Percentiles rank a stretch among this genome's conserved stretches.
Evolutionary conservation across 805 yeast species (phyloP).

Genomic region (Candida ponderosae): DNA sequence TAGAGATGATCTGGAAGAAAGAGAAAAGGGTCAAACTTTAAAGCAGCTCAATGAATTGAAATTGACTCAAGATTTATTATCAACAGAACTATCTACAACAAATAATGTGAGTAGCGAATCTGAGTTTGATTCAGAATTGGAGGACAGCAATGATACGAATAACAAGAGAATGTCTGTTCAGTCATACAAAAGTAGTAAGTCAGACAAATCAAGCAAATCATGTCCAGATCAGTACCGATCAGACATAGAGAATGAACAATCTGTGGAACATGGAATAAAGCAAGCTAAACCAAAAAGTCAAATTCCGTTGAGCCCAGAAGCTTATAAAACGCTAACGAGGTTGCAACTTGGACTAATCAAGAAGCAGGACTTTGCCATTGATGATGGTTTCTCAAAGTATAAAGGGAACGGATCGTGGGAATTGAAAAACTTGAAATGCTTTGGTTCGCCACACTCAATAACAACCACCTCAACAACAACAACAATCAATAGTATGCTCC

Average conservation of each 20-base stretch:
- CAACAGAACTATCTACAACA: background rate
- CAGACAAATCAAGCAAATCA: too few relatives aligned
- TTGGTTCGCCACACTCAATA: constrained; percentile 7
- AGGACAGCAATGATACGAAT: too few relatives aligned
- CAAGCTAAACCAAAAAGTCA: constrained; percentile 2
- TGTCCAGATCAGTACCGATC: constrained; percentile 2
- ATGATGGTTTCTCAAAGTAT: constrained; percentile 16
- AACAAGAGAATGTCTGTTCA: too few relatives aligned
- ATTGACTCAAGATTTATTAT: background rate
- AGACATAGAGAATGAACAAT: constrained; percentile 1
- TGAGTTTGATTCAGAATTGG: too few relatives aligned
- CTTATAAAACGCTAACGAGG: constrained; percentile 12
- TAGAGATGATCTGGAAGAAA: background rate
- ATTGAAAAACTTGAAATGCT: constrained; percentile 9
- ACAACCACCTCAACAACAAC: constrained; percentile 4
- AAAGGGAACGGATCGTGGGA: constrained; percentile 20
- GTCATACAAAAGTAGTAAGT: too few relatives aligned
- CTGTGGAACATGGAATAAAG: constrained; percentile 1
- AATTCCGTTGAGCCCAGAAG: constrained; percentile 9
- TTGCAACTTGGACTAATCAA: constrained; percentile 12
- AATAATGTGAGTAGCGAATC: too few relatives aligned
- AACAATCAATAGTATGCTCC: too few relatives aligned
- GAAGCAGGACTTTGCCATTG: constrained; percentile 11
- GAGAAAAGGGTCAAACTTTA: background rate
- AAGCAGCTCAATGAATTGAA: background rate